Conservation (phyloP, 2,329 filamentous ascomycete species). For the Neonectria ditissima region DNA sequence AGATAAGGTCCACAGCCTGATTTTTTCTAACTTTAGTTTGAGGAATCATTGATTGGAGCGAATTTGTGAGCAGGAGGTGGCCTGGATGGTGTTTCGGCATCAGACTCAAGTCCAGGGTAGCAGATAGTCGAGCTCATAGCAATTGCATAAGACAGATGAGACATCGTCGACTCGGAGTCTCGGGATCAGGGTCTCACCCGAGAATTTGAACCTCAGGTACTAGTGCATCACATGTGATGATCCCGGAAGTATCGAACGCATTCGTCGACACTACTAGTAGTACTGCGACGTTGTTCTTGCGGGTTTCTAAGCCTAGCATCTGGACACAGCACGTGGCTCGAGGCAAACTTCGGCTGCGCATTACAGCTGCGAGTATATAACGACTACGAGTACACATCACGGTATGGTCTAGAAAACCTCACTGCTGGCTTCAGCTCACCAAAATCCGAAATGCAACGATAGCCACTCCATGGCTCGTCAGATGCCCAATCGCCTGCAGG, state of each 20-base stretch:
- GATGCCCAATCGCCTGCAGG: background rate
- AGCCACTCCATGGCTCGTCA: conserved; percentile 1
- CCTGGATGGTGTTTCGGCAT: too few relatives aligned
- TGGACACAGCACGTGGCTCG: background rate
- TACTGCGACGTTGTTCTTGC: too few relatives aligned
- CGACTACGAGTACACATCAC: background rate
- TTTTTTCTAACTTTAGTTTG: too few relatives aligned
- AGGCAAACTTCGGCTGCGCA: background rate
- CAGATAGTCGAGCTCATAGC: background rate
- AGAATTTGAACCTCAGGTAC: too few relatives aligned
- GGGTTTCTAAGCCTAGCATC: too few relatives aligned
- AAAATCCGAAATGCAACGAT: background rate
- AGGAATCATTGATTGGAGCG: too few relatives aligned
- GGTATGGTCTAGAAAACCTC: background rate
- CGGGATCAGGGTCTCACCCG: too few relatives aligned
- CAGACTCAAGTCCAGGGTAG: background rate
- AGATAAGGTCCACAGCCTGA: too few relatives aligned
- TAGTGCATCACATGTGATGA: too few relatives aligned
- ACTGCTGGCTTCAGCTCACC: background rate
- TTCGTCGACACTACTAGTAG: too few relatives aligned
- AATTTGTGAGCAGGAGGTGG: too few relatives aligned
- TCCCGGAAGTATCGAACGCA: too few relatives aligned
- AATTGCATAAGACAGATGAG: background rate
- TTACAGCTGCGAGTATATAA: background rate
- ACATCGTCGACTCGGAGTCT: background rate